Percentiles rank a stretch among this genome's conserved stretches.
phyloP scores from a whole-genome alignment of 2,329 filamentous ascomycete genomes.

The Beauveria brongniartii region DNA sequence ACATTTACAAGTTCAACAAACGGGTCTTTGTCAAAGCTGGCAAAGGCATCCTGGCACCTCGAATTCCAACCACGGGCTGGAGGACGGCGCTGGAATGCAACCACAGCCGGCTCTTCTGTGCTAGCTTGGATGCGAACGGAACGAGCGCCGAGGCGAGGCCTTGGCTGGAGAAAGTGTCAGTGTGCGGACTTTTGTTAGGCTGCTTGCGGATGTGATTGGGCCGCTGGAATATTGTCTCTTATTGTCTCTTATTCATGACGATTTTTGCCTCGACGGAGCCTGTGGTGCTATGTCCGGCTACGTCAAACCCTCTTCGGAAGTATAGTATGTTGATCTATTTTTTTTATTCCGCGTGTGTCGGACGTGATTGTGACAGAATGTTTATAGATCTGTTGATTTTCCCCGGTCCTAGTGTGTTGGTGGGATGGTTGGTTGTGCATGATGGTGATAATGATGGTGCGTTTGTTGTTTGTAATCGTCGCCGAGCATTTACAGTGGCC shows the following conservation, averaged over 20 bases:
- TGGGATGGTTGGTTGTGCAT: not conserved
- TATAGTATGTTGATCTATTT: not conserved
- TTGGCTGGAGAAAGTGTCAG: not conserved
- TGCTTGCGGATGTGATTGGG: not conserved
- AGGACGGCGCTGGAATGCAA: conserved; percentile 8
- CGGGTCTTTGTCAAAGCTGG: not conserved
- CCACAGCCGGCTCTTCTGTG: not conserved
- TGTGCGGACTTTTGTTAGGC: not conserved
- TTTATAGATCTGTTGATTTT: not conserved
- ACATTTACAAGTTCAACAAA: not conserved
- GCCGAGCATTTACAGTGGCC: not conserved
- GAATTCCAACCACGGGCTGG: conserved; percentile 9
- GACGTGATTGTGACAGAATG: not conserved
- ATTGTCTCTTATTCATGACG: not conserved
- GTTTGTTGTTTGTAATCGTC: not conserved
- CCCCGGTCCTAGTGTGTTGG: not conserved
- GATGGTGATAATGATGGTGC: not conserved
- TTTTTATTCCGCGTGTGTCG: not conserved
- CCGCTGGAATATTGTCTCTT: not conserved
- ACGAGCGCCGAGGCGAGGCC: not conserved
- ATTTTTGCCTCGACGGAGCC: not conserved
- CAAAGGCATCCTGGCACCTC: not conserved
- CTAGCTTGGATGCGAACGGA: not conserved
- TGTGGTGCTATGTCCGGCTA: not conserved
- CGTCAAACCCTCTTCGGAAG: not conserved